Evolutionary conservation across 192 early-diverging fungal species (phyloP).

Genomic region (Linnemannia schmuckeri): DNA sequence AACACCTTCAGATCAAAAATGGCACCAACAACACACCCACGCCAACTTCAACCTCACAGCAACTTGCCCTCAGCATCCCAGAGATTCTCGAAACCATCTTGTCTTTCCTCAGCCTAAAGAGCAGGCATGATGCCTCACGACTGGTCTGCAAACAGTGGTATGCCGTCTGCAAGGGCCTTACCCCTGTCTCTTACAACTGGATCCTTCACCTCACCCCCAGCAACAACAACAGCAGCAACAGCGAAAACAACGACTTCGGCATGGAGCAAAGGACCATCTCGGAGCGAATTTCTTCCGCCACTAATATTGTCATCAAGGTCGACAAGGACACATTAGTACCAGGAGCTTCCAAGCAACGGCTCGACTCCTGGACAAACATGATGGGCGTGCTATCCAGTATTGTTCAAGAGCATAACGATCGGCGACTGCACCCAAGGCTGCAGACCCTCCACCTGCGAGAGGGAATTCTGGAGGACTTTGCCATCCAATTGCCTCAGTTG

Average conservation of each 20-base stretch:
- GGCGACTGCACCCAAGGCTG: too few relatives aligned
- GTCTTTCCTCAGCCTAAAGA: background rate
- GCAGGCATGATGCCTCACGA: background rate
- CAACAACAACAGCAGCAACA: background rate
- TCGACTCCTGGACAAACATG: too few relatives aligned
- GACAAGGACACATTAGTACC: too few relatives aligned
- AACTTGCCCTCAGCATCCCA: background rate
- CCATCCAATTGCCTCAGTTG: background rate
- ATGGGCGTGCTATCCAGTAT: too few relatives aligned
- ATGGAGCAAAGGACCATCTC: background rate
- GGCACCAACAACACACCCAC: background rate
- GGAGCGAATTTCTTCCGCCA: background rate
- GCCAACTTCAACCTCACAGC: background rate
- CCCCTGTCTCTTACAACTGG: background rate
- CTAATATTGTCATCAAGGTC: too few relatives aligned
- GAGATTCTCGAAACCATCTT: background rate
- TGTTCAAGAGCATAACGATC: too few relatives aligned
- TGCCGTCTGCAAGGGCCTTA: background rate
- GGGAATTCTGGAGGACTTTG: background rate
- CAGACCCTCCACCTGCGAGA: too few relatives aligned
- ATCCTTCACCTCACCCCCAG: background rate
- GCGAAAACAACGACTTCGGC: background rate
- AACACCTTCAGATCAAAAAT: too few relatives aligned
- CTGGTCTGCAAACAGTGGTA: background rate
- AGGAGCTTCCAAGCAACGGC: too few relatives aligned